phyloP scores from a whole-genome alignment of 768 basidiomycete species.

The Chiua virens region DNA sequence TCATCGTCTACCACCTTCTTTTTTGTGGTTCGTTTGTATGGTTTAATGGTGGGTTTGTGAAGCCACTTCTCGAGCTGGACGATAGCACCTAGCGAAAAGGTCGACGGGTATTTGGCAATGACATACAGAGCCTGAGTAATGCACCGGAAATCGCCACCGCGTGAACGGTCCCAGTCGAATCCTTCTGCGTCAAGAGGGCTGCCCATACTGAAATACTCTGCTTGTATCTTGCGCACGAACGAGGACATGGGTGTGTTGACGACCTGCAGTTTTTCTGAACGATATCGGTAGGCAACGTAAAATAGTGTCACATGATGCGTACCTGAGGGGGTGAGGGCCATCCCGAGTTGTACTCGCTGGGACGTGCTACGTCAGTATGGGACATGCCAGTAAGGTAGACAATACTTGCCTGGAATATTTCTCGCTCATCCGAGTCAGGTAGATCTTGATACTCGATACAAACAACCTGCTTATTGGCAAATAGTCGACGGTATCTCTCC shows the following conservation, averaged over 20 bases:
- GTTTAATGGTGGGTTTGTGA: conserved; percentile 17
- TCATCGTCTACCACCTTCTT: conserved; percentile 18
- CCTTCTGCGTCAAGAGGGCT: conserved; percentile 34
- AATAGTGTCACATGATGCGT: conserved; percentile 2
- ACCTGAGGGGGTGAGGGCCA: conserved; percentile 74
- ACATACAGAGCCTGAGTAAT: conserved; percentile 53
- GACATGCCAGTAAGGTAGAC: not conserved
- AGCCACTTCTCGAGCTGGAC: conserved; percentile 54
- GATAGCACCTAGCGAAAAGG: conserved; percentile 31
- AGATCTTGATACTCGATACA: conserved; percentile 77
- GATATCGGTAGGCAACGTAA: not conserved
- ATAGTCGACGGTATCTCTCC: conserved; percentile 53
- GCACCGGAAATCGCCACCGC: conserved; percentile 59
- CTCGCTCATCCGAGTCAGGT: conserved; percentile 55
- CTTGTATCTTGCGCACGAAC: conserved; percentile 59
- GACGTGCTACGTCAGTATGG: not conserved
- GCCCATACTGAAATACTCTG: conserved; percentile 42
- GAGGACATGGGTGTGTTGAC: conserved; percentile 53
- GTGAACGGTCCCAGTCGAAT: conserved; percentile 51
- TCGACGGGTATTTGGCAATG: conserved; percentile 45
- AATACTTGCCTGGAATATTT: conserved; percentile 64
- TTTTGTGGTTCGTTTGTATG: conserved; percentile 11
- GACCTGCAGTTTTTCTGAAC: conserved; percentile 66
- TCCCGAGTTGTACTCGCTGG: conserved; percentile 75
- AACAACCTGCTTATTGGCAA: conserved; percentile 71